Percentiles rank a stretch among this genome's conserved stretches.
Conservation (phyloP, 2,329 filamentous ascomycete species). For the Neopestalotiopsis sp. region DNA sequence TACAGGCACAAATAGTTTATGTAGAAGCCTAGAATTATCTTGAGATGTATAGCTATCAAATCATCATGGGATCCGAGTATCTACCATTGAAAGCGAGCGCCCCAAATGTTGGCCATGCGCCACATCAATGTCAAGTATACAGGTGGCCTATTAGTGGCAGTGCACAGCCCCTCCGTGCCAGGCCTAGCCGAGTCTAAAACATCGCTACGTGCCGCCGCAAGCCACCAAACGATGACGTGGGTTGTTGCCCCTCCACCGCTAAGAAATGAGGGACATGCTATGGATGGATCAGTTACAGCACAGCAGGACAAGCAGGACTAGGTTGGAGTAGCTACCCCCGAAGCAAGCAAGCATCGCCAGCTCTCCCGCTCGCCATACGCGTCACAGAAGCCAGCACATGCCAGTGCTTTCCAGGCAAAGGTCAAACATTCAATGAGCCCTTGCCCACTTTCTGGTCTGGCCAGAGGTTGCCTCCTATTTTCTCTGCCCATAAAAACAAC, state of each 20-base stretch:
- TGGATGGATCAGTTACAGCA: background rate
- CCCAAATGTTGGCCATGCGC: background rate
- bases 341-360: background rate
- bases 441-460: background rate
- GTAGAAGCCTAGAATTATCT: background rate
- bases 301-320: background rate
- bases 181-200: background rate
- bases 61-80: background rate
- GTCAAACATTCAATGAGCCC: slow-evolving; percentile 1
- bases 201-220: background rate
- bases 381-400: background rate
- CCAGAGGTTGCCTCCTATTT: background rate
- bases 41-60: background rate
- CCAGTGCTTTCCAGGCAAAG: background rate
- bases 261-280: background rate
- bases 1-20: background rate
- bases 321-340: background rate
- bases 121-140: background rate
- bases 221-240: slow-evolving; percentile 25
- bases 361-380: background rate
- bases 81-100: too few species aligned
- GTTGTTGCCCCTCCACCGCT: slow-evolving; percentile 26
- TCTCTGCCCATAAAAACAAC: background rate
- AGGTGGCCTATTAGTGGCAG: background rate
- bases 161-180: background rate